phyloP scores from a whole-genome alignment of 495 filamentous ascomycete genomes.

The Glarea lozoyensis region DNA sequence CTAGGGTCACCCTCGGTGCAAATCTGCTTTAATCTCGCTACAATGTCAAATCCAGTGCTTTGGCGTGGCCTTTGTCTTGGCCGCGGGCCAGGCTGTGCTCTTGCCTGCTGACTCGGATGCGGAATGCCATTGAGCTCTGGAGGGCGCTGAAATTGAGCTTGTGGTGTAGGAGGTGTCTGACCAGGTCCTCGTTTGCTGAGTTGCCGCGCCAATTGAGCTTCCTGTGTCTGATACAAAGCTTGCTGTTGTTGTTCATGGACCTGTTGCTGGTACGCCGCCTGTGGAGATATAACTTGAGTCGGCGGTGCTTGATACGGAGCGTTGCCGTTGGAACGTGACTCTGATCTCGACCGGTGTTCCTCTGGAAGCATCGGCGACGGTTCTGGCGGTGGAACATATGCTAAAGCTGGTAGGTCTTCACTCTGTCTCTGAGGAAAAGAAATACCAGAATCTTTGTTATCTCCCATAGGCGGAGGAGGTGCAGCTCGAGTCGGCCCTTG shows the following conservation, averaged over 20 bases:
- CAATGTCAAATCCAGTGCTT: slow-evolving; percentile 68
- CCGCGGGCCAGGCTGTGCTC: slow-evolving; percentile 48
- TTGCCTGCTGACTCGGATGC: slow-evolving; percentile 30
- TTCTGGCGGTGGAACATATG: slow-evolving; percentile 37
- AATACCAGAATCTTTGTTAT: slow-evolving; percentile 48
- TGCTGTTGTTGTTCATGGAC: slow-evolving; percentile 66
- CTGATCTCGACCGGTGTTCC: slow-evolving; percentile 42
- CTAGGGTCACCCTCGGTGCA: slow-evolving; percentile 85
- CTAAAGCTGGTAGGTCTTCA: slow-evolving; percentile 37
- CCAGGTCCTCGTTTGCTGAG: slow-evolving; percentile 49
- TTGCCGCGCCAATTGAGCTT: slow-evolving; percentile 47
- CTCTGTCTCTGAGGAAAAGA: slow-evolving; percentile 41
- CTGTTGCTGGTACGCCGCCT: slow-evolving; percentile 60
- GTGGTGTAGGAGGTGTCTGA: slow-evolving; percentile 42
- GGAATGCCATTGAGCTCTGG: slow-evolving; percentile 50
- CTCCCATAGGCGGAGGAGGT: slow-evolving; percentile 31
- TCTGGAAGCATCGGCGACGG: slow-evolving; percentile 42
- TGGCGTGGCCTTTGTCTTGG: slow-evolving; percentile 70
- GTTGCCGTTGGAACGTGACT: slow-evolving; percentile 40
- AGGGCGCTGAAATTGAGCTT: slow-evolving; percentile 43
- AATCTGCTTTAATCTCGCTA: slow-evolving; percentile 73
- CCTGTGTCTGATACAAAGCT: slow-evolving; percentile 63
- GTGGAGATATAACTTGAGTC: slow-evolving; percentile 27
- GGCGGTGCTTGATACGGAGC: slow-evolving; percentile 30
- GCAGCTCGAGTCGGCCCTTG: slow-evolving; percentile 31